Conservation (phyloP, 2,329 filamentous ascomycete species). For the Coniosporium tulheliwenetii region DNA sequence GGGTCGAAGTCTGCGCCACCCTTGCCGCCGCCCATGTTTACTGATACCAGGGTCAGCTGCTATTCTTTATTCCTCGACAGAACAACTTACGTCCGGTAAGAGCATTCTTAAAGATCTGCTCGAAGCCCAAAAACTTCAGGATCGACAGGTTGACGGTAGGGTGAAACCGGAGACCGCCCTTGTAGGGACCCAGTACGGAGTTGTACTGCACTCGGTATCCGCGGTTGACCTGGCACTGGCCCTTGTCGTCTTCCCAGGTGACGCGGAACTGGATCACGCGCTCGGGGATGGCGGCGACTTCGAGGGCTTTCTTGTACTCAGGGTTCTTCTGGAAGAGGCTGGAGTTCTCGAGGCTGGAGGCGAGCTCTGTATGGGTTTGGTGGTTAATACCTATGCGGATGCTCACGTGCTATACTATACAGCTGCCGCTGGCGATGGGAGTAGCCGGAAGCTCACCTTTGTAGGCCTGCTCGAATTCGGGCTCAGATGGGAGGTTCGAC, state of each 20-base stretch:
- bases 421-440: neutral
- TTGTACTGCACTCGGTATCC: conserved; percentile 98
- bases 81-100: conserved; percentile 66
- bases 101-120: conserved; percentile 99
- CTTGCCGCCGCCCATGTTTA: conserved; percentile 94
- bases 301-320: conserved; percentile 82
- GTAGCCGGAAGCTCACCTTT: conserved; percentile 47
- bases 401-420: neutral
- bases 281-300: conserved; percentile 81
- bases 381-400: neutral
- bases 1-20: conserved; percentile 97
- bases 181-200: conserved; percentile 92
- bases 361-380: conserved; percentile 53
- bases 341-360: conserved; percentile 85
- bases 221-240: conserved; percentile 77
- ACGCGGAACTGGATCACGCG: conserved; percentile 95
- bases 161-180: conserved; percentile 92
- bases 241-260: conserved; percentile 90
- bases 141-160: conserved; percentile 64
- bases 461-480: conserved; percentile 98
- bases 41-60: conserved; percentile 20
- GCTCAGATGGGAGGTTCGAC: conserved; percentile 76
- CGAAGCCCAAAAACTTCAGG: conserved; percentile 96
- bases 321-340: conserved; percentile 86
- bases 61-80: conserved; percentile 2